These are phyloP conservation scores for Ajuga reptans DNA, from an alignment of 305 asterid genomes.

Conservation along the genomic window DNA sequence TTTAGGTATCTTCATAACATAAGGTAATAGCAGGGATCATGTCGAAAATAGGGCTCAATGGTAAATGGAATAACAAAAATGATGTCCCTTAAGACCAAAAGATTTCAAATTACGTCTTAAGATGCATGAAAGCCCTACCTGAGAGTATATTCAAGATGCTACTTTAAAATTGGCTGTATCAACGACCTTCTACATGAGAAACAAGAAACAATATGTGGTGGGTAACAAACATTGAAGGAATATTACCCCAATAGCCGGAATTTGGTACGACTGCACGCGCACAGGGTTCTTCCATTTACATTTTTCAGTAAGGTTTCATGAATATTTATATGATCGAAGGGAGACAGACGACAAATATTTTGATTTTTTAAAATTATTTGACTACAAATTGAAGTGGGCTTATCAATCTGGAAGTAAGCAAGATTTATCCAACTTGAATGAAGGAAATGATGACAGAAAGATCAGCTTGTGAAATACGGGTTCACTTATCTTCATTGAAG, in stretches of 20 bases:
- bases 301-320: neutral
- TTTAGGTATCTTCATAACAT: neutral
- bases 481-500: neutral
- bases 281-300: neutral
- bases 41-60: neutral
- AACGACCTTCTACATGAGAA: neutral
- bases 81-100: neutral
- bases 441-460: neutral
- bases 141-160: no score
- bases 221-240: neutral
- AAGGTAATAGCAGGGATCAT: constrained; percentile 6
- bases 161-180: neutral
- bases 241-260: neutral
- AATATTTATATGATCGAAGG: neutral
- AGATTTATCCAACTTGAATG: neutral
- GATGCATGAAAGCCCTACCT: neutral
- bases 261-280: neutral
- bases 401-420: neutral
- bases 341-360: neutral
- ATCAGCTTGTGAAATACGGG: neutral
- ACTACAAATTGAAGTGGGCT: neutral
- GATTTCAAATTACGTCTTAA: constrained; percentile 10
- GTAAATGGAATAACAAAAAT: neutral
- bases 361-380: neutral
- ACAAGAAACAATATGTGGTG: neutral